phyloP scores from a whole-genome alignment of 306 rosid genomes.

The Vachellia collinsii region DNA sequence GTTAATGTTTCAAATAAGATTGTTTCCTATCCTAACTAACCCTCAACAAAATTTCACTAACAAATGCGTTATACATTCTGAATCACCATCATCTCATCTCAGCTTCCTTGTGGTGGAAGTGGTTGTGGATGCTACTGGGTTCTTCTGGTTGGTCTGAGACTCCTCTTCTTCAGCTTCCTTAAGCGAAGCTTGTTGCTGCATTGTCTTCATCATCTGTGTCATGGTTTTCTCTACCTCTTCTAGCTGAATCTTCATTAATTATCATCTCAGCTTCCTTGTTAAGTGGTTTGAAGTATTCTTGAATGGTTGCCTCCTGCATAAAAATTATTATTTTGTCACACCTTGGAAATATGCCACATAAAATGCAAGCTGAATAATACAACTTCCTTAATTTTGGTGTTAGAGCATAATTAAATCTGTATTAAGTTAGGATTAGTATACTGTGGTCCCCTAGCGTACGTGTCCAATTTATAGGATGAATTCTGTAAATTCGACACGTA shows the following conservation, averaged over 20 bases:
- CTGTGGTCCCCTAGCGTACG: too few species aligned
- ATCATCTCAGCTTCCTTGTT: slow-evolving; percentile 80
- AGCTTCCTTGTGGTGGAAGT: slow-evolving; percentile 40
- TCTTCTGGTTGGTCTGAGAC: slow-evolving; percentile 34
- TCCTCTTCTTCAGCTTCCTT: slow-evolving; percentile 49
- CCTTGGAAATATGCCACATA: not conserved
- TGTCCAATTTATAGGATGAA: too few species aligned
- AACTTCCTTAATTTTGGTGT: not conserved
- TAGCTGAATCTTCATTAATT: slow-evolving; percentile 64
- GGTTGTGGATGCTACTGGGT: slow-evolving; percentile 1
- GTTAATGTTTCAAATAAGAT: too few species aligned
- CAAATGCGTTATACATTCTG: too few species aligned
- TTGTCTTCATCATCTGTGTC: slow-evolving; percentile 66
- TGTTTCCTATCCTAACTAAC: too few species aligned
- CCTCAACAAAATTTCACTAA: too few species aligned
- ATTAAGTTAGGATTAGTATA: too few species aligned
- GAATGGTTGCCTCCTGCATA: slow-evolving; percentile 82
- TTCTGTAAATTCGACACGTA: too few species aligned
- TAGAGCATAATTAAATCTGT: too few species aligned
- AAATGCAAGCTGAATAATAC: not conserved
- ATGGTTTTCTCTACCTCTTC: slow-evolving; percentile 71
- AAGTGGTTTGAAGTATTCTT: slow-evolving; percentile 85
- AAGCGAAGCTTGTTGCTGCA: slow-evolving; percentile 69
- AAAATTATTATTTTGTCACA: slow-evolving; percentile 24
- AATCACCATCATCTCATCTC: slow-evolving; percentile 31